These are phyloP conservation scores for Metarhizium robertsii DNA, from an alignment of 2,329 filamentous ascomycete genomes.

Conservation along the genomic window DNA sequence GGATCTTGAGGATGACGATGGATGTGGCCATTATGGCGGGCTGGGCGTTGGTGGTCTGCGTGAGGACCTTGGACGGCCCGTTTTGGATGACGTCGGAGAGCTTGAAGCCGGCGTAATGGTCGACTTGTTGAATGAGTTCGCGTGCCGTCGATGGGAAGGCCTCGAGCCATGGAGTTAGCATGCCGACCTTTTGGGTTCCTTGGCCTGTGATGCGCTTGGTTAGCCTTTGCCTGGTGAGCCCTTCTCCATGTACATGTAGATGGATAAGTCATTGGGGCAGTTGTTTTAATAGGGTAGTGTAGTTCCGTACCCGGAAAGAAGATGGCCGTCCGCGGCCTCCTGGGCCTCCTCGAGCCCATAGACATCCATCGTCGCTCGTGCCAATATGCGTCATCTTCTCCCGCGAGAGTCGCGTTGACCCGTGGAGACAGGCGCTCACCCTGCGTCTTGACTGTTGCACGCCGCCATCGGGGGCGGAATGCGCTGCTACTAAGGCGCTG, in stretches of 20 bases:
- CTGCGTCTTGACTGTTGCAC: background rate
- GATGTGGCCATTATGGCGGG: slow-evolving; percentile 95
- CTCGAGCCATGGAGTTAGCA: slow-evolving; percentile 78
- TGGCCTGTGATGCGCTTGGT: slow-evolving; percentile 47
- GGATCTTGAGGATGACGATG: slow-evolving; percentile 76
- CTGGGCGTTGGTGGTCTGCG: slow-evolving; percentile 78
- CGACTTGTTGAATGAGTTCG: slow-evolving; percentile 77
- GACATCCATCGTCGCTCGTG: slow-evolving; percentile 4
- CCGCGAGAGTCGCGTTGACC: background rate
- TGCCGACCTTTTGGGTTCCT: slow-evolving; percentile 81
- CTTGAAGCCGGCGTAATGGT: slow-evolving; percentile 63
- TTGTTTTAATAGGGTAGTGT: no score
- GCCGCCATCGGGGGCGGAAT: slow-evolving; percentile 17
- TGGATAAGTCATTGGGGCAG: no score
- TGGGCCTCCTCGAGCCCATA: slow-evolving; percentile 21
- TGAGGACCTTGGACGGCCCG: slow-evolving; percentile 69
- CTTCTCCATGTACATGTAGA: background rate
- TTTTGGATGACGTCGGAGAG: slow-evolving; percentile 71
- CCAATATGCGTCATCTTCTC: slow-evolving; percentile 8
- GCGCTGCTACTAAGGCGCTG: slow-evolving; percentile 19
- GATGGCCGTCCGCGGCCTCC: slow-evolving; percentile 42
- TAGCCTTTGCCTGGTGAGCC: background rate
- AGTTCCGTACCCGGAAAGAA: slow-evolving; percentile 45
- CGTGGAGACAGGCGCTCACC: background rate
- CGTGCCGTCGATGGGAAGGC: slow-evolving; percentile 71